Conservation (phyloP, 768 basidiomycete genomes). For the Paxillus involutus region DNA sequence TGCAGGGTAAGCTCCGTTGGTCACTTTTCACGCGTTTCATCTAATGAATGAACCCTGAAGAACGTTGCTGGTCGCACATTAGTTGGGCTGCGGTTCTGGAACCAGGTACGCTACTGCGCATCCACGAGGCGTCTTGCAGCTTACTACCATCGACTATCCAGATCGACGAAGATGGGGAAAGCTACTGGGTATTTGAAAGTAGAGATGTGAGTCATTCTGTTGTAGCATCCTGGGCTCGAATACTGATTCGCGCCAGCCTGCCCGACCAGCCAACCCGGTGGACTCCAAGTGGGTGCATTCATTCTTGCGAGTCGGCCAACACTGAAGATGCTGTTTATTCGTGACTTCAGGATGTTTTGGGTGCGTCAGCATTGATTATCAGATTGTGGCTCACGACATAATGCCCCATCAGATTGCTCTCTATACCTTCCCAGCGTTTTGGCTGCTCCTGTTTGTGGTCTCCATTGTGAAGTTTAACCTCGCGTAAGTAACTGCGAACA, state of each 20-base stretch:
- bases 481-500: constrained; percentile 53
- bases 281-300: constrained; percentile 70
- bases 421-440: constrained; percentile 86
- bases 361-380: constrained; percentile 40
- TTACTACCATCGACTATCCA: constrained; percentile 25
- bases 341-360: constrained; percentile 82
- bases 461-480: constrained; percentile 87
- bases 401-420: constrained; percentile 65
- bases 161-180: constrained; percentile 96
- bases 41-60: constrained; percentile 36
- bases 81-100: constrained; percentile 97
- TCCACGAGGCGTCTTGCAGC: not conserved
- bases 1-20: constrained; percentile 61
- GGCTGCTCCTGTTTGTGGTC: constrained; percentile 84
- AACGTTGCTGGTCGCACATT: constrained; percentile 93
- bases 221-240: not conserved
- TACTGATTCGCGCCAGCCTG: constrained; percentile 54
- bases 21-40: not conserved
- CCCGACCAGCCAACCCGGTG: constrained; percentile 82
- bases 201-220: constrained; percentile 68
- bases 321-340: constrained; percentile 4
- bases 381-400: constrained; percentile 13
- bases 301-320: constrained; percentile 2
- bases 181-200: constrained; percentile 97
- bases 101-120: constrained; percentile 55